A percentile compares a stretch with the other conserved stretches of the same genome.
phyloP scores from a whole-genome alignment of 805 yeast genomes.

The Pichia ethanolica region DNA sequence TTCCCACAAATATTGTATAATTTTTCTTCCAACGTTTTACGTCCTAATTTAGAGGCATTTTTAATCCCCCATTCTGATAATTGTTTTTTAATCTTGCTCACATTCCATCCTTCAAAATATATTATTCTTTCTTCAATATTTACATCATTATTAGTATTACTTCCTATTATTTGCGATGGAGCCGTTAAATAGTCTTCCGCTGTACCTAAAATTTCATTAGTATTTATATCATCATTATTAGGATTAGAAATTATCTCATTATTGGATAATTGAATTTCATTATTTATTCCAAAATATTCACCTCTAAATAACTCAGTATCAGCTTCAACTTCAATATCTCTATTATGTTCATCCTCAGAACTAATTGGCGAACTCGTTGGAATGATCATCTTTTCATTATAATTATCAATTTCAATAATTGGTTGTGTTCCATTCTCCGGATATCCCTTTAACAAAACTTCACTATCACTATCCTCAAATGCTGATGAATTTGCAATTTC shows the following conservation, averaged over 20 bases:
- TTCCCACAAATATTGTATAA: constrained; percentile 17
- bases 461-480: neutral
- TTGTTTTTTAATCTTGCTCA: constrained; percentile 13
- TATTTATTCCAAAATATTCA: no score
- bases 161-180: neutral
- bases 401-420: neutral
- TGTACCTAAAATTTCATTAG: no score
- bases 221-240: no score
- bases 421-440: neutral
- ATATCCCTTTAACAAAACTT: neutral
- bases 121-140: constrained; percentile 8
- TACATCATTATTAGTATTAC: neutral
- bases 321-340: neutral
- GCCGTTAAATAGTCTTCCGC: neutral
- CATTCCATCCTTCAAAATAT: constrained; percentile 7
- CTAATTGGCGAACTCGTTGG: constrained; percentile 10
- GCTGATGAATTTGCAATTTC: constrained; percentile 7
- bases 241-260: no score
- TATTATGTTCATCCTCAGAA: neutral
- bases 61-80: constrained; percentile 33
- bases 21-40: neutral
- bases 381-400: neutral
- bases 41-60: constrained; percentile 19
- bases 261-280: no score
- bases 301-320: neutral